Base-by-base conservation (phyloP, 2,329 filamentous ascomycete genomes). In the Clathrospora elynae region DNA sequence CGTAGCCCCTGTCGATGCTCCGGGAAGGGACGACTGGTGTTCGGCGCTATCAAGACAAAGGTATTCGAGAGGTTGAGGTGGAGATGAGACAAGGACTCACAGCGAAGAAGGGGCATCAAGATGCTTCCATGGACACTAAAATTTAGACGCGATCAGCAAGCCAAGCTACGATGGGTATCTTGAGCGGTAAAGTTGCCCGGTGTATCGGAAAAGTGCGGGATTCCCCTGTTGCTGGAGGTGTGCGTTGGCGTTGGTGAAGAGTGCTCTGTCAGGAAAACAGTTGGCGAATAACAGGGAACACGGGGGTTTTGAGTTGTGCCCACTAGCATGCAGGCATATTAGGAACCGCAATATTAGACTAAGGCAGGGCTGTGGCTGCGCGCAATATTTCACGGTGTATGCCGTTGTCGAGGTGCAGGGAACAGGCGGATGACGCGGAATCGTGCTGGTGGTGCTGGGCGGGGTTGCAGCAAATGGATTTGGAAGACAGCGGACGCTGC, bases 61-160 rank as follows among this genome's bases (percentile, higher is more conserved):
- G 42, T 50, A 46, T 52, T 39, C 45, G 45, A 53, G 40, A 39
- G 39, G 43, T 54, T 54, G 51, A 59, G 53, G 54, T 25, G 56
- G 55, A 65, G 58, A 67, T 62, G 56, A 67, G 58, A 68, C 66
- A 66, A 55, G 59, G 60, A 68, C 62, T 67, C 62, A 63, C 46
- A 42, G 44, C 45, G 48, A 54, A 58, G 39, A 51, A 49, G 37
- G 43, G 51, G 42, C 49, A 55, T 59, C 49, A 59, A 42, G 20
- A 51, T 28, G 52, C 49, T 36, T 47, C 39, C 45, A 48, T 26
- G 46, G 54, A 54, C 57, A 44, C 45, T 53, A 53, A 43, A 53
- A 49, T 53, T 54, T 45, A 50, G 60, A 57, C 53, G 51, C 39
- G 52, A 57, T 55, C 55, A 51, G 47, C 59, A 35, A 54, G 52